Base-by-base conservation (phyloP, 116 monocot species). In the Zostera marina region DNA sequence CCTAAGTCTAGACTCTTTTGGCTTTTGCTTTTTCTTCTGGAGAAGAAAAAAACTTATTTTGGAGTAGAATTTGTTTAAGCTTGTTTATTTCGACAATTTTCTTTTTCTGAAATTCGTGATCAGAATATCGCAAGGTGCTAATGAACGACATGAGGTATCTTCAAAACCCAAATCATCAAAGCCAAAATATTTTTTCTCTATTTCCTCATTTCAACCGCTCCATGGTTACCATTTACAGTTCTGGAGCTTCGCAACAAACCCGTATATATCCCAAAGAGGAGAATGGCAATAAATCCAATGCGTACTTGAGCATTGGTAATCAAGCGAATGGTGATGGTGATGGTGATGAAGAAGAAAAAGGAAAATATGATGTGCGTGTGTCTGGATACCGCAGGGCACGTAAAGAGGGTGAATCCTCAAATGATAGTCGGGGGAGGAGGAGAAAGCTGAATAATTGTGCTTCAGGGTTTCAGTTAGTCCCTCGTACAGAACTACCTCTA, bases 101-200 rank as follows among this genome's bases (percentile, higher is more conserved):
- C 20, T 51, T 3, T 47, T 16, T 51, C 10, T 16, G 12, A 21
- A 19, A 16, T 51, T 51, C 8, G 1, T 16, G 20, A 19, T 51
- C 47, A 4, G 12, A 4, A 15, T 47, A 4, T 47, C 49, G 49
- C 56, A 56, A 16, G 56, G 56, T 5, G n/a, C 42, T 23, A 26
- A 83, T 80, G 83, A 79, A 81, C 40, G 83, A 85, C 48, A 71
- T 77, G 7, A 24, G 79, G 53, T 81, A 76, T 59, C 78, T 76
- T 11, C 70, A 67, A 22, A 72, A 63, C 26, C 65, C 71, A 55
- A 55, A 65, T 59, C 47, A 49, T 38, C 47, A 43, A 4, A 54
- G 43, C 52, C 64, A 56, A 52, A 55, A 51, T 47, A 47, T 39
- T 52, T 39, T 45, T 14, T 66, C 56, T 19, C 60, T 42, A 42